Conservation (phyloP, 257 asterid species). For the Salvia hispanica region DNA sequence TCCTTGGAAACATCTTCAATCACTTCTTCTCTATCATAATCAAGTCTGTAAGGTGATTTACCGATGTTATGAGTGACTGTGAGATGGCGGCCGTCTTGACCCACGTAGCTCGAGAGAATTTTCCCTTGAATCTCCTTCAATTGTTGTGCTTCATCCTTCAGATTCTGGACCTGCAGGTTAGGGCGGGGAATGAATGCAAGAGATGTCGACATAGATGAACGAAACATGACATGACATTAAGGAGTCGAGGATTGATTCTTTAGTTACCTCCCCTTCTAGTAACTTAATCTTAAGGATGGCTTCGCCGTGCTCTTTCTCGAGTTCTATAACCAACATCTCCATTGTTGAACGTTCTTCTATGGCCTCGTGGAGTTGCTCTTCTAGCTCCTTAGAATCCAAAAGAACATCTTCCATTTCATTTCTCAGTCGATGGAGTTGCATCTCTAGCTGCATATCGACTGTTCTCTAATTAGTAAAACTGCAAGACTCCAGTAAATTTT, state of each 20-base stretch:
- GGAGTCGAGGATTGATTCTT: background rate
- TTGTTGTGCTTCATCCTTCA: constrained; percentile 46
- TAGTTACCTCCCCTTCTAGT: constrained; percentile 52
- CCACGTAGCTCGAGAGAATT: constrained; percentile 28
- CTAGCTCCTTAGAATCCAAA: constrained; percentile 54
- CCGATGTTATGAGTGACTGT: background rate
- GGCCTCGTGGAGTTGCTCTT: constrained; percentile 40
- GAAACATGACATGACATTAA: background rate
- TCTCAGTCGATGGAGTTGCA: constrained; percentile 46
- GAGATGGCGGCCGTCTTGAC: background rate
- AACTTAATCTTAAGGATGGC: constrained; percentile 54
- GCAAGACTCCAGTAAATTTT: background rate
- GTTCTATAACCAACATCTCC: constrained; percentile 54
- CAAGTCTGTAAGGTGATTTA: constrained; percentile 16
- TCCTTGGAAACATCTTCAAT: constrained; percentile 18
- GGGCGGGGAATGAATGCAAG: background rate
- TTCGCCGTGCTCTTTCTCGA: constrained; percentile 65
- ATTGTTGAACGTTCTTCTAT: constrained; percentile 40
- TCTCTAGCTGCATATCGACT: constrained; percentile 59
- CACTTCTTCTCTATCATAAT: background rate
- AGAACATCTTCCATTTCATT: constrained; percentile 47
- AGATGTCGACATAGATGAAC: background rate
- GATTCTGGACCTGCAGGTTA: constrained; percentile 45
- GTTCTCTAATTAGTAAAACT: constrained; percentile 28
- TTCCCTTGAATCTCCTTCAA: constrained; percentile 49